Conservation (phyloP, 768 basidiomycete genomes). For the Omphalotus guepiniiformis region DNA sequence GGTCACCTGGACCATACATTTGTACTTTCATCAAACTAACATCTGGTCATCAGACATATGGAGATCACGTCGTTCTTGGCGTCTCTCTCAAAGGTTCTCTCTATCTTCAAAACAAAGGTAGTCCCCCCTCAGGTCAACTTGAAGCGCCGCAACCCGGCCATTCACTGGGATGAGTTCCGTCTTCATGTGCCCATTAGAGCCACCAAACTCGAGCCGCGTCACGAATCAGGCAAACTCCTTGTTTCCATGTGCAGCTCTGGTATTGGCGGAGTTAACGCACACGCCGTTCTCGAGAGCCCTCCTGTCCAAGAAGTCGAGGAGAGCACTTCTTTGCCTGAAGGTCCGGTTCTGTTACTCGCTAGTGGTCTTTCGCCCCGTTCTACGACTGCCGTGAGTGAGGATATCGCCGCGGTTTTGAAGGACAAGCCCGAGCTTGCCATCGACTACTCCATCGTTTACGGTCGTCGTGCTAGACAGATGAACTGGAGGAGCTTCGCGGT, state of each 20-base stretch:
- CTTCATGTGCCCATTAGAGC: conserved; percentile 30
- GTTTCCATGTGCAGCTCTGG: conserved; percentile 40
- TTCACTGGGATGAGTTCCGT: conserved; percentile 34
- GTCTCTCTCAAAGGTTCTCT: conserved; percentile 38
- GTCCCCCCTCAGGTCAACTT: conserved; percentile 41
- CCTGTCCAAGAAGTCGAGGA: conserved; percentile 15
- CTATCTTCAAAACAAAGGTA: conserved; percentile 29
- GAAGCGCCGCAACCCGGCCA: conserved; percentile 29
- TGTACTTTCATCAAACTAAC: neutral
- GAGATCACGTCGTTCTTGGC: conserved; percentile 42
- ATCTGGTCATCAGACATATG: conserved; percentile 24
- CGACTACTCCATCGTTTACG: conserved; percentile 10
- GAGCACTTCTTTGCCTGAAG: neutral
- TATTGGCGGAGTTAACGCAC: conserved; percentile 41
- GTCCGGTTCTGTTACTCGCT: conserved; percentile 26
- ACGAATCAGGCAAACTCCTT: conserved; percentile 21
- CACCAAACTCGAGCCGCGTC: conserved; percentile 20
- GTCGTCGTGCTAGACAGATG: conserved; percentile 28
- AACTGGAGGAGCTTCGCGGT: conserved; percentile 29
- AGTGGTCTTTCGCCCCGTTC: conserved; percentile 35
- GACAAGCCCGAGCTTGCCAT: neutral
- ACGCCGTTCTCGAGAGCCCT: conserved; percentile 35
- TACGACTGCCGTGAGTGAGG: conserved; percentile 13
- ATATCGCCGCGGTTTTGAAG: neutral
- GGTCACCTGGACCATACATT: too few relatives aligned